These are phyloP conservation scores for Colletotrichum tropicicola DNA, from an alignment of 2,329 filamentous ascomycete genomes.

Conservation along the genomic window DNA sequence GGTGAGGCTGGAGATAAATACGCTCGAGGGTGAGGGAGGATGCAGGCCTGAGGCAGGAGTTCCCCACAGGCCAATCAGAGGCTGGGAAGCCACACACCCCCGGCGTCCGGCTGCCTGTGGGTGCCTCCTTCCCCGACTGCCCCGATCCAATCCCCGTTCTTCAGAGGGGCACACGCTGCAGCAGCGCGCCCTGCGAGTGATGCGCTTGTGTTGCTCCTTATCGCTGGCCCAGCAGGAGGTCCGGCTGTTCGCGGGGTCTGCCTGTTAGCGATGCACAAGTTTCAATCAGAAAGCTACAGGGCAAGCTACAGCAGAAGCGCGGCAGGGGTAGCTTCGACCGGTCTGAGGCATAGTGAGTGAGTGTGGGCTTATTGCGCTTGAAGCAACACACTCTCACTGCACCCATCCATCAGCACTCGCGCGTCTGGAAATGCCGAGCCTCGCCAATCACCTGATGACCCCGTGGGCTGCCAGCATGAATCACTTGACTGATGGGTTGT, in stretches of 20 bases:
- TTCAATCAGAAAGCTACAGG: neutral
- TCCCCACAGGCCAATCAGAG: constrained; percentile 17
- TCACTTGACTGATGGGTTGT: constrained; percentile 32
- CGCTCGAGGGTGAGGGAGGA: constrained; percentile 24
- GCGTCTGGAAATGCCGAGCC: constrained; percentile 26
- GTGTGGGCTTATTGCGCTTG: constrained; percentile 15
- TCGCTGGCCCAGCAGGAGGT: neutral
- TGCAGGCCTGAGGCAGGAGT: constrained; percentile 27
- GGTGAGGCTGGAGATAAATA: constrained; percentile 48
- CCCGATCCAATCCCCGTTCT: constrained; percentile 27
- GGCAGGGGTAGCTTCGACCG: constrained; percentile 19
- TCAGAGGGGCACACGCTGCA: constrained; percentile 27
- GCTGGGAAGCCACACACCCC: constrained; percentile 16
- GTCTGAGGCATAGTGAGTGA: neutral
- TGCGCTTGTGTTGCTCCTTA: constrained; percentile 6
- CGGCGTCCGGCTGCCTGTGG: constrained; percentile 7
- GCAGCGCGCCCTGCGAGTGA: constrained; percentile 8
- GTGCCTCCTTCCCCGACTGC: constrained; percentile 25
- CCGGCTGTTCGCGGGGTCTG: neutral
- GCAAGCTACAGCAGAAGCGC: neutral
- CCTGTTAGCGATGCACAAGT: neutral
- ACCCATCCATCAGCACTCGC: constrained; percentile 10
- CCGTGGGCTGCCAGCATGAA: constrained; percentile 25
- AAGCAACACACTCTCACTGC: neutral
- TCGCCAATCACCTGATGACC: constrained; percentile 31